phyloP scores from a whole-genome alignment of 345 rosid genomes.

The Euclidium syriacum region DNA sequence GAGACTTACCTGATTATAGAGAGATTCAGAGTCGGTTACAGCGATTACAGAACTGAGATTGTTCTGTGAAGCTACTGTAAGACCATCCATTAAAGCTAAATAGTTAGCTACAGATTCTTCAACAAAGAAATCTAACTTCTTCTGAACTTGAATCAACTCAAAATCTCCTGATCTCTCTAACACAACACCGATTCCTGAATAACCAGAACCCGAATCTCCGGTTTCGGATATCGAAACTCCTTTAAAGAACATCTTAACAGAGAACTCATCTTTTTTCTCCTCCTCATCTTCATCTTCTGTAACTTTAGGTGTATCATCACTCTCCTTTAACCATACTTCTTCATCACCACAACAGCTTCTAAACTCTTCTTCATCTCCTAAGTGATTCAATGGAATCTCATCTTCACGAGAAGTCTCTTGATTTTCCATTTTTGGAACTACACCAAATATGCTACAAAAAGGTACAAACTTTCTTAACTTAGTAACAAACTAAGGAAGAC shows the following conservation, averaged over 20 bases:
- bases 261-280: slow-evolving; percentile 54
- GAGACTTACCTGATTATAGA: slow-evolving; percentile 60
- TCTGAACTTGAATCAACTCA: slow-evolving; percentile 75
- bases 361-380: slow-evolving; percentile 85
- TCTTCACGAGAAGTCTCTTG: slow-evolving; percentile 30
- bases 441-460: slow-evolving; percentile 20
- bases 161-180: slow-evolving; percentile 54
- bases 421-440: slow-evolving; percentile 44
- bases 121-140: slow-evolving; percentile 78
- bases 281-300: slow-evolving; percentile 38
- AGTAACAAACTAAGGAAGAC: slow-evolving; percentile 9
- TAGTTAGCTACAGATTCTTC: slow-evolving; percentile 81
- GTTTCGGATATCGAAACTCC: slow-evolving; percentile 57
- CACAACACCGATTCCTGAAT: slow-evolving; percentile 81
- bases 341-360: slow-evolving; percentile 92
- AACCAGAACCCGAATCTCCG: slow-evolving; percentile 57
- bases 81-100: slow-evolving; percentile 86
- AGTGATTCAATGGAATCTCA: slow-evolving; percentile 30
- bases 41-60: slow-evolving; percentile 59
- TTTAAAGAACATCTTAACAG: slow-evolving; percentile 83
- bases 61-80: slow-evolving; percentile 59
- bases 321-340: slow-evolving; percentile 71
- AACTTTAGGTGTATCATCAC: slow-evolving; percentile 44
- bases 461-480: slow-evolving; percentile 16
- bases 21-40: slow-evolving; percentile 58